Conservation (phyloP, 2,329 filamentous ascomycete genomes). For the Uncinocarpus reesii region DNA sequence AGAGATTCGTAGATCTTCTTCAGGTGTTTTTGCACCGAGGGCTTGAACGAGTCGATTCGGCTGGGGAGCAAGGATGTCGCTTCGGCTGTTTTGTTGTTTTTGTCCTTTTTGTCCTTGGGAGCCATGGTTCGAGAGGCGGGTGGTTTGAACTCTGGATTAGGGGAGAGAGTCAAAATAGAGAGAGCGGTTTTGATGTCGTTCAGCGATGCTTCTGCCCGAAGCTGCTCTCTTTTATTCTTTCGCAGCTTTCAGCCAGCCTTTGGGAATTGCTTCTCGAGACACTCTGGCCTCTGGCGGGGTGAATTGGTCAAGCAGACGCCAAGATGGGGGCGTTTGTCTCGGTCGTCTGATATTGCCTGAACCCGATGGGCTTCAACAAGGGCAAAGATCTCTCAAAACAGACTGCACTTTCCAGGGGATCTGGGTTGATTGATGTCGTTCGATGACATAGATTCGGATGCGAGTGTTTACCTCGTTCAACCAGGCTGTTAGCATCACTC, state of each 20-base stretch:
- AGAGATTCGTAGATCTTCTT: slow-evolving; percentile 29
- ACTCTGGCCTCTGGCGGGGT: background rate
- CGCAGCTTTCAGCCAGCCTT: background rate
- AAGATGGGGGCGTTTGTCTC: background rate
- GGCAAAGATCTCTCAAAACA: too few relatives aligned
- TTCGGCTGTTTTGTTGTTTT: background rate
- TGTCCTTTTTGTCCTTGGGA: background rate
- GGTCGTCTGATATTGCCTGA: too few relatives aligned
- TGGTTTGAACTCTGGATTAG: background rate
- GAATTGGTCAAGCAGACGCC: background rate
- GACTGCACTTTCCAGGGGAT: too few relatives aligned
- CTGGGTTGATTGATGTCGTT: too few relatives aligned
- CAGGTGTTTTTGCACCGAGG: slow-evolving; percentile 27
- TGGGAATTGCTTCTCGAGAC: background rate
- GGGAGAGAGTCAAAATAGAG: background rate
- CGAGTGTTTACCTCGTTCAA: too few relatives aligned
- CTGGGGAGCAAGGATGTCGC: background rate
- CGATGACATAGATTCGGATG: too few relatives aligned
- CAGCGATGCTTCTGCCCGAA: background rate
- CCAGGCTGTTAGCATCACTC: too few relatives aligned
- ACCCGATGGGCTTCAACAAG: too few relatives aligned
- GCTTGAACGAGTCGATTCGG: slow-evolving; percentile 23
- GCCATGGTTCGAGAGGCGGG: background rate
- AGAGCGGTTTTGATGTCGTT: background rate
- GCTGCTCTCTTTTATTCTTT: too few relatives aligned